Conservation (phyloP, 768 basidiomycete species). For the Calocybe gangraenosa region DNA sequence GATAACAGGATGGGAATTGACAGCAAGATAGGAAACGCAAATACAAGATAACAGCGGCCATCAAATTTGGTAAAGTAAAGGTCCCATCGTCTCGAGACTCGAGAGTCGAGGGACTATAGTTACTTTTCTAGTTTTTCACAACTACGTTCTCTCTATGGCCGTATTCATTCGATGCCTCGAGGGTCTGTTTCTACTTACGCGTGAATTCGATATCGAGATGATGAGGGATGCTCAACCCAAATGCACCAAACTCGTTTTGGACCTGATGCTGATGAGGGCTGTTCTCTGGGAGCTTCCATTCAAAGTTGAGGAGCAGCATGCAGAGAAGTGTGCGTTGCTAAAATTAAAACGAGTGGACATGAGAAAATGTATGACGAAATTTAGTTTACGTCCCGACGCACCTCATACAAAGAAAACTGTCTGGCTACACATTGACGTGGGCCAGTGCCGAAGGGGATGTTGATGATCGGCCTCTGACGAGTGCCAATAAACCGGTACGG, state of each 20-base stretch:
- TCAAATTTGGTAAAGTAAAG: neutral
- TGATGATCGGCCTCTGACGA: constrained; percentile 10
- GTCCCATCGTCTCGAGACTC: neutral
- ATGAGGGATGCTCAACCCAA: constrained; percentile 30
- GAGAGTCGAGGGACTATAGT: neutral
- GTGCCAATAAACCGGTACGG: constrained; percentile 26
- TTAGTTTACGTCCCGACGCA: too few species aligned
- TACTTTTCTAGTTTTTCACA: neutral
- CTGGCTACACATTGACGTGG: constrained; percentile 30
- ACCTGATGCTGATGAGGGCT: constrained; percentile 21
- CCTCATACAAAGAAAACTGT: constrained; percentile 25
- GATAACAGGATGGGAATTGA: neutral
- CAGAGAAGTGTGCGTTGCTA: constrained; percentile 29
- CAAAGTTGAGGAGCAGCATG: constrained; percentile 29
- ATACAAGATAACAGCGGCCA: neutral
- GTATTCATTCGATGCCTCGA: neutral
- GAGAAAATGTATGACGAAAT: neutral
- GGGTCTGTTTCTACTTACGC: constrained; percentile 8
- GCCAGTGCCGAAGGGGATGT: constrained; percentile 28
- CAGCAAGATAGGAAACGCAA: neutral
- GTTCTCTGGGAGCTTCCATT: constrained; percentile 27
- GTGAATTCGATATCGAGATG: constrained; percentile 27
- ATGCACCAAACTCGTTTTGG: constrained; percentile 31
- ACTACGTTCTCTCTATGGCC: neutral
- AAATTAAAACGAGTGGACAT: neutral